Conservation (phyloP, 2,329 filamentous ascomycete species). For the Juglanconis juglandina region DNA sequence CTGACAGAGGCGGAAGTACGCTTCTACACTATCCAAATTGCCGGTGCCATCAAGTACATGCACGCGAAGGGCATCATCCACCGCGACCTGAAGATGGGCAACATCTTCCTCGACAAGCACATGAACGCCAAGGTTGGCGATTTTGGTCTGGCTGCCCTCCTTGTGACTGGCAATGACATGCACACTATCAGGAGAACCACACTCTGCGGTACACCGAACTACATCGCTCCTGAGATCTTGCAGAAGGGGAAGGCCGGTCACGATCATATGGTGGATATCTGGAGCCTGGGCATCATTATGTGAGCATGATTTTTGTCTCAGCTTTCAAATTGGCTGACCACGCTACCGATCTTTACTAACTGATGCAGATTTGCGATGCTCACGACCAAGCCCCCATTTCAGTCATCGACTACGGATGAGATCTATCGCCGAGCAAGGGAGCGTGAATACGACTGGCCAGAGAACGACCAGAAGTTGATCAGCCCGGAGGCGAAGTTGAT, state of each 20-base stretch:
- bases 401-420: conserved; percentile 83
- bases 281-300: conserved; percentile 97
- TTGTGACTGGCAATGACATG: conserved; percentile 89
- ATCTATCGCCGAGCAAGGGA: conserved; percentile 71
- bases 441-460: conserved; percentile 78
- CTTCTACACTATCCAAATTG: conserved; percentile 90
- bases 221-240: conserved; percentile 94
- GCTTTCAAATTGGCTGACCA: neutral
- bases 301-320: conserved; percentile 39
- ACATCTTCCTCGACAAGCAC: conserved; percentile 87
- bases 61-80: conserved; percentile 95
- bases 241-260: conserved; percentile 93
- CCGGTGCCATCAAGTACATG: conserved; percentile 96
- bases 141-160: conserved; percentile 87
- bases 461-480: conserved; percentile 65
- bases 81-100: conserved; percentile 95
- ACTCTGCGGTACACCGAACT: conserved; percentile 95
- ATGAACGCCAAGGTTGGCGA: conserved; percentile 99
- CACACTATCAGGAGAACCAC: conserved; percentile 81
- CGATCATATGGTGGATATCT: conserved; percentile 96
- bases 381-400: conserved; percentile 92
- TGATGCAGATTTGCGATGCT: conserved; percentile 80
- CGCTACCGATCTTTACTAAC: conserved; percentile 22
- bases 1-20: conserved; percentile 92
- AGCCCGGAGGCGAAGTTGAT: conserved; percentile 74